A percentile compares a stretch with the other conserved stretches of the same genome.
These are phyloP conservation scores for Nyssa sinensis DNA, from an alignment of 148 eudicot species.

Conservation along the genomic window DNA sequence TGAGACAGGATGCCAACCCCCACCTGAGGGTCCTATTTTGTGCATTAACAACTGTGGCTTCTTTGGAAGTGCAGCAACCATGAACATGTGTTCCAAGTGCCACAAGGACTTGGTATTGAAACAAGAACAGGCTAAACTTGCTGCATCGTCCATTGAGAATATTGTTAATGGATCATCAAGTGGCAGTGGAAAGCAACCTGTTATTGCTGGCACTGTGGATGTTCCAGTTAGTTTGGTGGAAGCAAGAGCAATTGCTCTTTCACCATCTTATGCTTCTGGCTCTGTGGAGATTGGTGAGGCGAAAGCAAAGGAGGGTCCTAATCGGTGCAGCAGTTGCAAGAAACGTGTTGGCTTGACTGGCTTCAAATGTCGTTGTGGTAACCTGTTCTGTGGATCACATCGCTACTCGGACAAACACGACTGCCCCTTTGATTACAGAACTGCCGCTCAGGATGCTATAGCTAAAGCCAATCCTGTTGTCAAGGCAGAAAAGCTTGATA, in stretches of 20 bases:
- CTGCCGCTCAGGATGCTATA: conserved; percentile 59
- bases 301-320: conserved; percentile 52
- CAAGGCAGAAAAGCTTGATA: conserved; percentile 56
- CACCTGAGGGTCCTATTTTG: conserved; percentile 57
- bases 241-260: conserved; percentile 24
- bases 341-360: conserved; percentile 74
- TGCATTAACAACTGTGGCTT: conserved; percentile 84
- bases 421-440: conserved; percentile 61
- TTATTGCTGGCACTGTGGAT: conserved; percentile 18
- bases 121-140: conserved; percentile 68
- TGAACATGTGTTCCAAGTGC: conserved; percentile 91
- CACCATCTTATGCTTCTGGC: conserved; percentile 28
- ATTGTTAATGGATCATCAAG: conserved; percentile 63
- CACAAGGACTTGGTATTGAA: conserved; percentile 62
- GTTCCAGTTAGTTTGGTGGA: conserved; percentile 33
- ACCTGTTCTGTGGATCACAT: conserved; percentile 60
- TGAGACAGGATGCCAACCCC: conserved; percentile 58
- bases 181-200: conserved; percentile 34
- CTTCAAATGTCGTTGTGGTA: conserved; percentile 64
- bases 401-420: conserved; percentile 77
- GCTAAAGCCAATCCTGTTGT: conserved; percentile 65
- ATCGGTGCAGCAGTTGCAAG: conserved; percentile 54
- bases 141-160: conserved; percentile 62
- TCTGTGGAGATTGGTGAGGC: conserved; percentile 25
- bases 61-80: conserved; percentile 73